Evolutionary conservation across 2,329 filamentous ascomycete species (phyloP), one percentile per base, ranked within the genome.

Genomic region (Phaeosphaeriaceae sp.): DNA sequence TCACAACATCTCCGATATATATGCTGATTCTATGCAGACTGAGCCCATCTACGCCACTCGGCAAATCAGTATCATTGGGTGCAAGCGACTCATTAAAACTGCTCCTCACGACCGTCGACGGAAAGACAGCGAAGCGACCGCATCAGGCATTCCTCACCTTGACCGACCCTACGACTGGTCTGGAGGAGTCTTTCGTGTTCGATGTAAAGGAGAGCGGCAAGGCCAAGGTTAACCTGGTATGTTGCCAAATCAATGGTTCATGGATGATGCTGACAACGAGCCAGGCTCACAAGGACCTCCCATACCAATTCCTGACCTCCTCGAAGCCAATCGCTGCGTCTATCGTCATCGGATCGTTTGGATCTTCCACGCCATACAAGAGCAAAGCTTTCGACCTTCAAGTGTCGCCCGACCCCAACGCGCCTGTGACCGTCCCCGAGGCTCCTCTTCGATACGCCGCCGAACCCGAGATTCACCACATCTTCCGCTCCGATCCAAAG

Each of bases 101-200:
- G 66, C 80, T 88, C 66, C 81, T 99, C 70, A 96, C 92, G 33
- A 86, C 92, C 9, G 90, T 90, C 75, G 92, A 97, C 72, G 89
- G 86, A 74, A 88, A 88, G 79, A 89, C 88, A 68, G 85, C 87
- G 48, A 94, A 93, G 84, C 88, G 91, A 65, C 92, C 95, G 68
- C 95, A 99, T 79, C 95, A 99, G 80, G 93, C 93, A 6, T 97
- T 97, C 82, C 84, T 99, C 53, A 84, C 95, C 17, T 80, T 99
- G 57, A 89, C 87, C 69, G 93, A 98, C 68, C 81, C 85, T 11
- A 81, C 84, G 13, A 89, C 88, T 11, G 92, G 91, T 36, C 83
- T 99, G 48, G 93, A 98, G 78, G 89, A 93, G 22, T 93, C 93
- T 1, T 97, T 94, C 71, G 88, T 93, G 1, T 84, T 99, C 69